These are phyloP conservation scores for barrel medic (Medicago truncatula) DNA, from an alignment of 306 rosid species.

Conservation along the genomic window DNA sequence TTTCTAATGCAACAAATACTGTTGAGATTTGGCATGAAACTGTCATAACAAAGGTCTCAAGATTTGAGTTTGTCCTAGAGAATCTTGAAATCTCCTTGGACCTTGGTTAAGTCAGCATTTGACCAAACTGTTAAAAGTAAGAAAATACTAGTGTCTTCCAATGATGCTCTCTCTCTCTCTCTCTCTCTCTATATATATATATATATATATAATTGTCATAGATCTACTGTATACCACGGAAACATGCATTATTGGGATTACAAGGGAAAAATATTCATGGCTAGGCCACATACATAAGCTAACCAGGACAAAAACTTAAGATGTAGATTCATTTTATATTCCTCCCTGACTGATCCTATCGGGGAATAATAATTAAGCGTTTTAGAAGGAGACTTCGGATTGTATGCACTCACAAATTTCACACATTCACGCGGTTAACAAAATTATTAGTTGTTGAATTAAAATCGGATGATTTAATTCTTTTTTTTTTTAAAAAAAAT, in stretches of 20 bases:
- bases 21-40: neutral
- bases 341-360: conserved; percentile 2
- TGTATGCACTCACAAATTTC: neutral
- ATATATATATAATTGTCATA: neutral
- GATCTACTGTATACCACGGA: conserved; percentile 7
- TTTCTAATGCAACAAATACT: neutral
- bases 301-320: neutral
- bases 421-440: neutral
- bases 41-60: too few relatives aligned
- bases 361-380: neutral
- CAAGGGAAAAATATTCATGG: conserved; percentile 15
- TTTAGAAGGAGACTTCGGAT: neutral
- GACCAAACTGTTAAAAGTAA: neutral
- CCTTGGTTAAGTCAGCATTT: neutral
- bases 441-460: neutral
- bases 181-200: too few relatives aligned
- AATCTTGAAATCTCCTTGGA: neutral
- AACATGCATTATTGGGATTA: conserved; percentile 44
- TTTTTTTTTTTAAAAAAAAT: too few relatives aligned
- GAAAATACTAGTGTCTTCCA: neutral
- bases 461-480: neutral
- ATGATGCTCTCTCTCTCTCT: neutral
- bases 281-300: conserved; percentile 1
- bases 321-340: conserved; percentile 13
- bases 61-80: neutral